Evolutionary conservation across 2,329 filamentous ascomycete genomes (phyloP), one percentile per base, ranked within the genome.

Genomic region (Calonectria montana): DNA sequence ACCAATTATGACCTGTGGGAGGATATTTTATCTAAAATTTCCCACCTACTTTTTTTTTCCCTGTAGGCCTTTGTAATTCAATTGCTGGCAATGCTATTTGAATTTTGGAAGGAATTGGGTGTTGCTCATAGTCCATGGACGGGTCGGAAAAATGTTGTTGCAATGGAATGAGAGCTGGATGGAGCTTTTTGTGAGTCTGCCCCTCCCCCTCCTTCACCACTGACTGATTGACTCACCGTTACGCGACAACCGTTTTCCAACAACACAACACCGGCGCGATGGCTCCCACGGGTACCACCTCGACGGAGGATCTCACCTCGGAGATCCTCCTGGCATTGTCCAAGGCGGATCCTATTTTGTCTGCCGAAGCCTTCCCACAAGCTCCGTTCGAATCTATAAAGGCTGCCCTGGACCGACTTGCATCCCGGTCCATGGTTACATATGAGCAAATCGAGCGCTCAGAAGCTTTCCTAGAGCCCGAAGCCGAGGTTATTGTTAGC

Each of bases 361-460:
- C 94, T 65, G 87, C 87, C 80, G 90, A 94, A 79, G 88, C 88
- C 80, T 96, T 96, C 86, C 91, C 94, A 76, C 83, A 88, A 77
- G 85, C 88, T 78, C 87, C 91, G 80, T 93, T 92, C 79, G 87
- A 89, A 73, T 89, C 91, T 71, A 86, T 98, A 81, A 98, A 98
- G 87, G 93, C 94, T 74, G 94, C 95, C 35, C 89, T 98, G 75
- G 97, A 98, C 86, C 91, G 95, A 77, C 90, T 99, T 65, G 89
- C 88, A 35, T 97, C 94, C 71, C 91, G 96, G 78, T 92, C 92
- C 63, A 98, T 98, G 95, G 88, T 98, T 74, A 88, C 89, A 76
- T 98, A 98, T 84, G 91, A 97, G 78, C 93, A 94, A 57, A 89
- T 95, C 73, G 95, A 98, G 77, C 88, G 89, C 65, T 94, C 98